Evolutionary conservation across 257 asterid genomes (phyloP).

Genomic region (Nicotiana tabacum): DNA sequence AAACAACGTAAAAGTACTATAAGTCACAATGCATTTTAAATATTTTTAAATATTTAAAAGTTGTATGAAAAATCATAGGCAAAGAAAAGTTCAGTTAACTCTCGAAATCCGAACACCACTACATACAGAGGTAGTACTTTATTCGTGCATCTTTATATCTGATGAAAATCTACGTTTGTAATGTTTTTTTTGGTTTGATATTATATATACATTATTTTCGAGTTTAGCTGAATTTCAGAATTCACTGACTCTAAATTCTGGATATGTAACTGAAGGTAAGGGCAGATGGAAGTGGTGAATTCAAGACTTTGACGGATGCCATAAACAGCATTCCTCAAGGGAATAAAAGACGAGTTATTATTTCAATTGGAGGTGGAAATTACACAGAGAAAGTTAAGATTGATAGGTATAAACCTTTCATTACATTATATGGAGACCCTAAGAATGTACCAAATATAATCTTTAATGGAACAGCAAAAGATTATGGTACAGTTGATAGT

Average conservation of each 20-base stretch:
- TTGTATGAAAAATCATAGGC: too few relatives aligned
- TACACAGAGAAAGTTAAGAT: conserved; percentile 53
- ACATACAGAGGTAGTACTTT: background rate
- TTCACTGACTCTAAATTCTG: background rate
- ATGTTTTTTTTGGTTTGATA: background rate
- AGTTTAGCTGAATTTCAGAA: background rate
- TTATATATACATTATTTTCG: background rate
- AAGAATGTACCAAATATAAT: conserved; percentile 31
- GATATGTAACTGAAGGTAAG: background rate
- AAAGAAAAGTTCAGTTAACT: too few relatives aligned
- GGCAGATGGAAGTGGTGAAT: conserved; percentile 50
- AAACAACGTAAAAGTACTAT: too few relatives aligned
- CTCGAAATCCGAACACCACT: too few relatives aligned
- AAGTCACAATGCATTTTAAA: too few relatives aligned
- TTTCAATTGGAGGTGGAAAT: conserved; percentile 64
- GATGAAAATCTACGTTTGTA: background rate
- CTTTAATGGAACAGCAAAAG: conserved; percentile 42
- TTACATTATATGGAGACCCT: conserved; percentile 66
- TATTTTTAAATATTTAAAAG: too few relatives aligned
- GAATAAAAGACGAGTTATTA: conserved; percentile 41
- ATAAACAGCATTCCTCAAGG: conserved; percentile 42
- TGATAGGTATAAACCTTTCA: conserved; percentile 31
- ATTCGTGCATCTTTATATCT: background rate
- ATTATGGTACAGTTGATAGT: conserved; percentile 52
- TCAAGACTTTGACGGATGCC: conserved; percentile 58